phyloP scores from a whole-genome alignment of 495 filamentous ascomycete species.

The Penicillium flavigenum region DNA sequence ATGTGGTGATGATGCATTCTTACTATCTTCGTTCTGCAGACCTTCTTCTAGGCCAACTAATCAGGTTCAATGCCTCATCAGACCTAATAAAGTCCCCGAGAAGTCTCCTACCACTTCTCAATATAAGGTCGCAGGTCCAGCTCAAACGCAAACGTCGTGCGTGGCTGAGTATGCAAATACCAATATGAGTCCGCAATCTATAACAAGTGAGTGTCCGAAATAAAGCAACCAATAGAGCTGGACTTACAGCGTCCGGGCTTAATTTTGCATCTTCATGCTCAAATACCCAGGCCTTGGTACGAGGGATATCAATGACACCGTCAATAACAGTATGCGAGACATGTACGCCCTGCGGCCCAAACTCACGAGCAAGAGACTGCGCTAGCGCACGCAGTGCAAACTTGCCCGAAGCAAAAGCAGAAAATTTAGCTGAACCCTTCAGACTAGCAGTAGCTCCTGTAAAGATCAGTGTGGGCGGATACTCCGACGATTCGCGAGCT shows the following conservation, averaged over 20 bases:
- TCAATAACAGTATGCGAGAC: conserved; percentile 85
- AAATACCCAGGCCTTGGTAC: conserved; percentile 59
- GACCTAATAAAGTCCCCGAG: not conserved
- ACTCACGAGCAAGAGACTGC: conserved; percentile 82
- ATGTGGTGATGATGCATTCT: not conserved
- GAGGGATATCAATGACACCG: conserved; percentile 81
- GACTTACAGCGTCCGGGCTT: conserved; percentile 71
- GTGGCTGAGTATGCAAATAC: conserved; percentile 82
- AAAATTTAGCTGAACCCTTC: conserved; percentile 67
- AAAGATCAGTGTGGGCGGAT: conserved; percentile 82
- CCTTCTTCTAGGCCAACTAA: not conserved
- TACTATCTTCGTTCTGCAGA: not conserved
- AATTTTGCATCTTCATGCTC: conserved; percentile 73
- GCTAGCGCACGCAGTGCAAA: conserved; percentile 76
- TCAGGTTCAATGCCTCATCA: not conserved
- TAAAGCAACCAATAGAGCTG: not conserved
- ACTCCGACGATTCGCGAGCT: conserved; percentile 42
- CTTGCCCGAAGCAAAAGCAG: conserved; percentile 74
- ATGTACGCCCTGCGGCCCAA: conserved; percentile 85
- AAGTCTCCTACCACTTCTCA: conserved; percentile 63
- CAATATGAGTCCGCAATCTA: conserved; percentile 92
- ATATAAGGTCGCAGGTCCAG: conserved; percentile 77
- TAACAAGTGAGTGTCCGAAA: conserved; percentile 16
- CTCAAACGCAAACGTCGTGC: conserved; percentile 79
- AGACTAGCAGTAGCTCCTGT: conserved; percentile 83